Percentiles rank a stretch among this genome's conserved stretches.
These are phyloP conservation scores for Sphagnurus paluster DNA, from an alignment of 1,284 basidiomycete genomes.

Conservation along the genomic window DNA sequence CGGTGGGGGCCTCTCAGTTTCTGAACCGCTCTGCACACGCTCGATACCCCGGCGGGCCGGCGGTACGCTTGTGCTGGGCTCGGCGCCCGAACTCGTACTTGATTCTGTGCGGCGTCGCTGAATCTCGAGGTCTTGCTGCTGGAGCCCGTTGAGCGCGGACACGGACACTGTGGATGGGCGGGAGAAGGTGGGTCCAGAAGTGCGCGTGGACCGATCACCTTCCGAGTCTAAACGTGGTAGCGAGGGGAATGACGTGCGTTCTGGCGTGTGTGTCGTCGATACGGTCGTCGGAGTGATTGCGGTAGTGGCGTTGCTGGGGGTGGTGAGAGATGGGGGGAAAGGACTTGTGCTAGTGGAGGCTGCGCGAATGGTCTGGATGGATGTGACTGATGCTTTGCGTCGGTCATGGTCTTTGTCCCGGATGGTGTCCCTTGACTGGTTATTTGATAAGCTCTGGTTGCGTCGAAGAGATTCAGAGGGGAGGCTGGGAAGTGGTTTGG, in stretches of 20 bases:
- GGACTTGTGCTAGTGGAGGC: conserved; percentile 9
- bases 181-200: conserved; percentile 62
- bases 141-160: conserved; percentile 53
- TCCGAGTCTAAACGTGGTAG: conserved; percentile 46
- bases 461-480: conserved; percentile 47
- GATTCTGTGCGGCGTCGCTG: conserved; percentile 40
- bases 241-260: conserved; percentile 36
- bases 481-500: conserved; percentile 58
- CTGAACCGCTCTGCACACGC: conserved; percentile 45
- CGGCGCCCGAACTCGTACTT: conserved; percentile 25
- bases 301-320: conserved; percentile 59
- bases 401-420: conserved; percentile 32
- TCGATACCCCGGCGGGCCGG: conserved; percentile 4
- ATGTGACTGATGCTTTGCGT: conserved; percentile 48
- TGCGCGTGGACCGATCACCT: conserved; percentile 37
- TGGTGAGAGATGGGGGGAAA: conserved; percentile 43
- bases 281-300: conserved; percentile 68
- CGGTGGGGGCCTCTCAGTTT: conserved; percentile 51
- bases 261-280: conserved; percentile 39
- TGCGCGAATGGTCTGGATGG: conserved; percentile 55
- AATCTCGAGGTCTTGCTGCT: conserved; percentile 40
- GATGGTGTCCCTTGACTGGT: conserved; percentile 17
- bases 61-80: conserved; percentile 24
- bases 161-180: conserved; percentile 54
- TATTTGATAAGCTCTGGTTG: conserved; percentile 2